Evolutionary conservation across 164 flowering plant species (phyloP), one percentile per base, ranked within the genome.

Genomic region (Vitis amurensis): DNA sequence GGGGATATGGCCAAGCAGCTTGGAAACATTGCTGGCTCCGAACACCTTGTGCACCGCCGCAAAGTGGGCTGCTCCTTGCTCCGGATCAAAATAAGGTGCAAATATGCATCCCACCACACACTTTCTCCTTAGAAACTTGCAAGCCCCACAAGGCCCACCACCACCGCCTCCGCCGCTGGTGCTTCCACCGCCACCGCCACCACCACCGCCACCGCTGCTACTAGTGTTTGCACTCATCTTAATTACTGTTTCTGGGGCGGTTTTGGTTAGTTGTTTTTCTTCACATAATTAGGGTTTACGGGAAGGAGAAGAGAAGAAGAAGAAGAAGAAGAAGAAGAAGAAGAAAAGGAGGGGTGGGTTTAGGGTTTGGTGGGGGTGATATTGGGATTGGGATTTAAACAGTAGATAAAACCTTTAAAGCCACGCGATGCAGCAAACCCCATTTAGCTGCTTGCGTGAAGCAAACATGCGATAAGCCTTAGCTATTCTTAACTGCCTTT

Each of bases 31-130:
- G 72, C 98, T 94, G 2, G 98, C 98, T 3, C 98, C 98, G 57
- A 94, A 94, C 62, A 94, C 97, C 83, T 92, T 94, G 72, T 94
- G 98, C 44, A 94, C 98, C 15, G 97, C 94, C 4, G 98, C 98
- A 60, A 94, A 94, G 63, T 94, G 91, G 1, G 89, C 87, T 8
- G 98, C 88, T 12, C 98, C 98, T 81, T 94, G 95, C 68, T 94
- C 98, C 13, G 98, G 87, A 55, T 92, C 95, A 62, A 94, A 94
- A 68, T 94, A 94, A 0, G 97, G 97, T 9, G 98, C 98, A 59
- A 94, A 94, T 37, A 92, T 87, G 62, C 98, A 94, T 13, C 93
- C 97, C 2, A 78, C 74, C 60, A 92, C 92, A 55, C 98, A 94
- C 78, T 92, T 94, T 68, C 98, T 77, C 74, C 98, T 75, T 75